Conservation (phyloP, 169 alveolate species). For the Eimeria brunetti region DNA sequence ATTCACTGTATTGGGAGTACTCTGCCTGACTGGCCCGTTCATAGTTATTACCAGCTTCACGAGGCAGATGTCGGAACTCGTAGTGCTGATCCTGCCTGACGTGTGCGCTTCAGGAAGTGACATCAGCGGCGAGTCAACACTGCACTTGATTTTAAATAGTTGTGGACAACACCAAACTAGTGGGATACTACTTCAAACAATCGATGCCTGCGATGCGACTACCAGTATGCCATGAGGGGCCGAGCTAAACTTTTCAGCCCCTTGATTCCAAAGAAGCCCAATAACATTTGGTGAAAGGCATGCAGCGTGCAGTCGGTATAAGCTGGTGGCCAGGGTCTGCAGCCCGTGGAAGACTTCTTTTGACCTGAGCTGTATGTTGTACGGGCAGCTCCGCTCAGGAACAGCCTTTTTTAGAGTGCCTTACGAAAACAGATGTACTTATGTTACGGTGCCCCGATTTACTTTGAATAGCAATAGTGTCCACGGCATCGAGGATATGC, state of each 20-base stretch:
- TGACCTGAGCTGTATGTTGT: background rate
- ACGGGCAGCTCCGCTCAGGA: background rate
- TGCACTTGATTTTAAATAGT: constrained; percentile 13
- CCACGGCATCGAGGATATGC: constrained; percentile 50
- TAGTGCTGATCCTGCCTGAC: background rate
- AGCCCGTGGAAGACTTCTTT: background rate
- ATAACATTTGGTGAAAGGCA: background rate
- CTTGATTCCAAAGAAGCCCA: background rate
- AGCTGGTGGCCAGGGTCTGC: background rate
- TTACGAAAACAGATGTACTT: constrained; percentile 26
- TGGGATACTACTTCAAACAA: constrained; percentile 42
- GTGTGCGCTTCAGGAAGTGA: constrained; percentile 48
- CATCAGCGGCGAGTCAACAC: constrained; percentile 60
- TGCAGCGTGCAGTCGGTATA: background rate
- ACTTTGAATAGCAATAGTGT: constrained; percentile 25
- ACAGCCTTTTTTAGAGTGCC: constrained; percentile 14
- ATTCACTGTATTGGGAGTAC: background rate
- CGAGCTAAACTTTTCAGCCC: background rate
- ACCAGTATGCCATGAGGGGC: constrained; percentile 61
- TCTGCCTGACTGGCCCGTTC: background rate
- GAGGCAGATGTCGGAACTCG: background rate
- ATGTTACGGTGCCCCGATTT: constrained; percentile 45
- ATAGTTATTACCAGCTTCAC: background rate
- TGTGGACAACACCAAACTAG: background rate
- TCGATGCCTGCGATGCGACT: constrained; percentile 62